Base-by-base conservation (phyloP, 2,329 filamentous ascomycete species). In the Colletotrichum tamarilloi region DNA sequence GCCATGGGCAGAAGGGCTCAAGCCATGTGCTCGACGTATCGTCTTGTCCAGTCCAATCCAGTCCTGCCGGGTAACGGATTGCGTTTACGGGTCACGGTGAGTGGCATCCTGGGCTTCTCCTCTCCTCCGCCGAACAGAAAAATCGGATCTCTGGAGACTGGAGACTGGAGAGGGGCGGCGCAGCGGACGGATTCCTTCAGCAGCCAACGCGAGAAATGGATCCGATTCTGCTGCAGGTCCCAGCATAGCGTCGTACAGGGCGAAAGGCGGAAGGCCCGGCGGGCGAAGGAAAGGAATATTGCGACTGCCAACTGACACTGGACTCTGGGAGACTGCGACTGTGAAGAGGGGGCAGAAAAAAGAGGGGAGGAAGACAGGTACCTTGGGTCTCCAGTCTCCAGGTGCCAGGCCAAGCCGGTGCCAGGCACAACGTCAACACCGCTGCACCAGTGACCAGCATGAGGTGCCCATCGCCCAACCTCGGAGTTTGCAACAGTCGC, bases 151-250 rank as follows among this genome's bases (percentile, higher is more conserved):
- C 67, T 73, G 67, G 62, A 42, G 38, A 42, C 38, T 42, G 38
- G 38, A 42, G 38, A 42, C 67, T 73, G 62, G 67, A 52, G 71
- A 71, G 67, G 71, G 70, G 49, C 42, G 35, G 66, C 32, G 42
- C 59, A 46, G 56, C 67, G 56, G 60, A 70, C 62, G 67, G 60
- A 22, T 70, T 73, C 71, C 67, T 71, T 71, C 67, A 73, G 62
- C 66, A 69, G 67, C 60, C 55, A 70, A 70, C 67, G 60, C 56
- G 59, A 69, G 65, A 59, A 52, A 71, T 64, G 56, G 67, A 71
- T 24, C 70, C 67, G 56, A 62, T 67, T 62, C 42, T 65, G 55
- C 71, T 73, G 67, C 71, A 73, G 71, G 71, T 73, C 71, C 71
- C 67, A 62, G 67, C 56, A 71, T 70, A 71, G 71, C 56, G 71